phyloP scores from a whole-genome alignment of 2,329 filamentous ascomycete species.

The Stylonectria norvegica region DNA sequence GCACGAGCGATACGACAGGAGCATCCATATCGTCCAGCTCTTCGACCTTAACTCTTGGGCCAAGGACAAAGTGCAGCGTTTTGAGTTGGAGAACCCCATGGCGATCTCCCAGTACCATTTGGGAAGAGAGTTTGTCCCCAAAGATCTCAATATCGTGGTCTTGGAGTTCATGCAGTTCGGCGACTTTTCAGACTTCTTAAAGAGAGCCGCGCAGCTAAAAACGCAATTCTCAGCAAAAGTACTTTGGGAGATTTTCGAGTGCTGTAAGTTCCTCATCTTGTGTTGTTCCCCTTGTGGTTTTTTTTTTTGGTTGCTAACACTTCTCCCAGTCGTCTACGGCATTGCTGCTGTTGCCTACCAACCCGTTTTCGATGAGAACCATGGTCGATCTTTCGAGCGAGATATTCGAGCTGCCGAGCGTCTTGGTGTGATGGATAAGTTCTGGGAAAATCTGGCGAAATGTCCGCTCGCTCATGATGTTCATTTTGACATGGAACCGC shows the following conservation, averaged over 20 bases:
- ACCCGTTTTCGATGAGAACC: constrained; percentile 3
- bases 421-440: not conserved
- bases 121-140: constrained; percentile 5
- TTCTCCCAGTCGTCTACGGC: constrained; percentile 24
- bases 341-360: constrained; percentile 28
- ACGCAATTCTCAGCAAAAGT: constrained; percentile 15
- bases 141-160: constrained; percentile 13
- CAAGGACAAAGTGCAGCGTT: constrained; percentile 1
- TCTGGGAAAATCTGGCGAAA: constrained; percentile 7
- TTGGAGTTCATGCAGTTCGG: constrained; percentile 27
- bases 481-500: constrained; percentile 29
- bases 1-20: constrained; percentile 27
- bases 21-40: constrained; percentile 27
- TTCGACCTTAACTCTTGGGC: constrained; percentile 20
- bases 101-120: not conserved
- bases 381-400: constrained; percentile 11
- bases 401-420: constrained; percentile 8
- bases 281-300: too few species aligned
- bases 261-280: constrained; percentile 28
- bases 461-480: constrained; percentile 23
- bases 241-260: constrained; percentile 32
- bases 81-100: constrained; percentile 1
- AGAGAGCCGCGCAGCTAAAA: constrained; percentile 4
- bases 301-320: not conserved
- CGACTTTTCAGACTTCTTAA: constrained; percentile 19